Evolutionary conservation across 73 alveolate species (phyloP), one percentile per base, ranked within the genome.

Genomic region (Urostyla sp.): DNA sequence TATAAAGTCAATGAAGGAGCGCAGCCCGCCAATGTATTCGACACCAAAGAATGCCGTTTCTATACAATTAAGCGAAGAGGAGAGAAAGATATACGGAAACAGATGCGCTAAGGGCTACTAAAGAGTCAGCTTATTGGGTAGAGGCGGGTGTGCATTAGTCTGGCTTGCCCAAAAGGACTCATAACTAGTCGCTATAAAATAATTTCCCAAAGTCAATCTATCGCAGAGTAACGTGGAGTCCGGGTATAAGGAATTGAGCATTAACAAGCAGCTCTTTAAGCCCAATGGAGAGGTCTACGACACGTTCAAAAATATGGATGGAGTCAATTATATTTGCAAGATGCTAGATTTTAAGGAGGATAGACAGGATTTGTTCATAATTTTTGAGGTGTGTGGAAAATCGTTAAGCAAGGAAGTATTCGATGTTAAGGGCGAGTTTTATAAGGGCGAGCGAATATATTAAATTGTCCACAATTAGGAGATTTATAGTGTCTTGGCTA

Each of bases 111-210:
- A 6, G 1, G 90, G 94, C 21, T 86, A 43, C 48, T 46, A 48
- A 23, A 66, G 59, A 52, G 61, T 86, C 26, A 43, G 48, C 44
- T 20, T 87, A 30, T 84, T 91, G 6, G 97, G 97, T 24, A 72
- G 79, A 40, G 97, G 97, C 35, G 97, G 97, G 0, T 91, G 97
- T 35, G 97, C 97, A 0, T 23, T 80, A 5, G 97, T 91, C 23
- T 91, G 97, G 95, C 92, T 91, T 6, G 92, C 81, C 13, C 72
- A 48, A 45, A 51, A 66, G 20, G 67, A 46, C 6, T n/a, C 18
- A 32, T 59, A 87, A 20, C 44, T 26, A 43, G 90, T 90, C 16
- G 96, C 96, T 36, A 53, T 90, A 16, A 90, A 90, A 60, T 88
- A 90, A 67, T 75, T 91, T 53, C 89, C 87, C 2, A 80, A 87